These are phyloP conservation scores for Coffea eugenioides DNA, from an alignment of 257 asterid genomes.

Conservation along the genomic window DNA sequence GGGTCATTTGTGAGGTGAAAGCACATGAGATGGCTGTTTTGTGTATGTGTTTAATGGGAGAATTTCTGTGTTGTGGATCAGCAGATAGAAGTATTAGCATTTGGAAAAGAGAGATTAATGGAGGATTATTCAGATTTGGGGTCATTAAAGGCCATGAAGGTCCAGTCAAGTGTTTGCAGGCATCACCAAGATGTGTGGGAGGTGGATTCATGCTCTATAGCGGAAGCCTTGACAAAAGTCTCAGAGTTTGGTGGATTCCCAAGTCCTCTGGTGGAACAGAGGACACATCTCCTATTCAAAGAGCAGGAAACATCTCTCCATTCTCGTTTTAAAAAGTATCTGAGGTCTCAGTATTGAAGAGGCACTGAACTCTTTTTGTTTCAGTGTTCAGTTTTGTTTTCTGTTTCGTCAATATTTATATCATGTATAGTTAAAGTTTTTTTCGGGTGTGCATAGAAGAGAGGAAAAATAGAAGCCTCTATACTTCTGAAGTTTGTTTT, in stretches of 20 bases:
- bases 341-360: not conserved
- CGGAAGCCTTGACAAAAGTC: slow-evolving; percentile 71
- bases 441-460: not conserved
- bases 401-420: not conserved
- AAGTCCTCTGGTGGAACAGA: slow-evolving; percentile 14
- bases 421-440: not conserved
- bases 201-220: slow-evolving; percentile 78
- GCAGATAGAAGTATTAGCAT: slow-evolving; percentile 60
- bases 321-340: not conserved
- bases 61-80: slow-evolving; percentile 58
- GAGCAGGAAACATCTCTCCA: not conserved
- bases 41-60: slow-evolving; percentile 61
- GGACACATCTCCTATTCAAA: slow-evolving; percentile 13
- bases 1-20: slow-evolving; percentile 45
- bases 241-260: slow-evolving; percentile 92
- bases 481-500: not conserved
- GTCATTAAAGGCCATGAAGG: slow-evolving; percentile 73
- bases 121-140: slow-evolving; percentile 44
- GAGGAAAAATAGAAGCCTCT: not conserved
- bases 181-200: slow-evolving; percentile 50
- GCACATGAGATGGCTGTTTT: slow-evolving; percentile 74
- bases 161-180: slow-evolving; percentile 78
- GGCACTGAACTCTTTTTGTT: not conserved
- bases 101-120: slow-evolving; percentile 54
- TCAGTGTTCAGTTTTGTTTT: slow-evolving; percentile 8